Conservation (phyloP, 129 eudicot species). For the Ambrosia artemisiifolia region DNA sequence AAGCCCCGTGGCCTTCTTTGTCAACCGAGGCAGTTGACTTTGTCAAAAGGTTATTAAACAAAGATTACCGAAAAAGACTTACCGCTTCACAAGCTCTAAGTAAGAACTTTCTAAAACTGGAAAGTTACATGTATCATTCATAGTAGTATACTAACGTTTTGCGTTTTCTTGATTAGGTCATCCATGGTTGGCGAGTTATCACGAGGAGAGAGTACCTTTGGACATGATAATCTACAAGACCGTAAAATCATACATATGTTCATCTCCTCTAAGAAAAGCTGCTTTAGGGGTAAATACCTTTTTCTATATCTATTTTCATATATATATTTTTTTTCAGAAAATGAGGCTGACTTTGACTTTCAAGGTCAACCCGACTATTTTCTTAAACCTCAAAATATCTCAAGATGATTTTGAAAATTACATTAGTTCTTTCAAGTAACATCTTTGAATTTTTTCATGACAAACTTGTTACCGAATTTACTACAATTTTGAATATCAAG, state of each 20-base stretch:
- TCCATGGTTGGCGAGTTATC: constrained; percentile 84
- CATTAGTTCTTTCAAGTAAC: background rate
- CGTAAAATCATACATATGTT: constrained; percentile 78
- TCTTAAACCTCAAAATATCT: background rate
- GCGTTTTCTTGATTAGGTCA: constrained; percentile 66
- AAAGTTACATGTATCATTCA: background rate
- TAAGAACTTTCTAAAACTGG: constrained; percentile 15
- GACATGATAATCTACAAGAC: constrained; percentile 91
- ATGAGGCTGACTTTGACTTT: background rate
- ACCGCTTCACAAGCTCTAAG: constrained; percentile 98
- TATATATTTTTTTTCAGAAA: background rate
- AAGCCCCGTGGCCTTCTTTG: constrained; percentile 95
- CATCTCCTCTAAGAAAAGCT: constrained; percentile 88
- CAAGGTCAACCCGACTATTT: constrained; percentile 1
- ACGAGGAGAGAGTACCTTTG: constrained; percentile 78
- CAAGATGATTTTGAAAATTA: background rate
- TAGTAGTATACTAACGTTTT: background rate
- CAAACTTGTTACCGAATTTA: background rate
- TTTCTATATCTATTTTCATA: constrained; percentile 2
- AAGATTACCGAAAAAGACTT: constrained; percentile 92
- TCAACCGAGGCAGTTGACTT: constrained; percentile 92
- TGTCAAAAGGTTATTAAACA: constrained; percentile 83
- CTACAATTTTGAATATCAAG: background rate
- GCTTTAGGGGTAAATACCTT: constrained; percentile 72
- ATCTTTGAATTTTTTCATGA: background rate